Percentiles rank a stretch among this genome's conserved stretches.
Evolutionary conservation across 208 protist genomes (phyloP).

Genomic region (Novymonas esmeraldas): DNA sequence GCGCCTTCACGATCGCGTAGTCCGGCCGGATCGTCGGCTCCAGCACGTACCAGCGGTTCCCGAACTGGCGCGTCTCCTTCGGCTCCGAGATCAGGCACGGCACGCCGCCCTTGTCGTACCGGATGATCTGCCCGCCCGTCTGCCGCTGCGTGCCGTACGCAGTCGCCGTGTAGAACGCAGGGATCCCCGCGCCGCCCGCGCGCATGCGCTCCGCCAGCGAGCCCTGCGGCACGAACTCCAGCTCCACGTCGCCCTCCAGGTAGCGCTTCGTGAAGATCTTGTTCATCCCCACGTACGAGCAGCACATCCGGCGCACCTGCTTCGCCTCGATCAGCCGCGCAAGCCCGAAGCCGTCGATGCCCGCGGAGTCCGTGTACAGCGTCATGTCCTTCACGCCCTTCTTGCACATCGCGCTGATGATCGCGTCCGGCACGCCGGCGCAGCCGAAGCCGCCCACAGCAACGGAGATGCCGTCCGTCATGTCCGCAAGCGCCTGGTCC

Average conservation of each 20-base stretch:
- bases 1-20: constrained; percentile 94
- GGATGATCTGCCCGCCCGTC: constrained; percentile 92
- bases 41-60: constrained; percentile 91
- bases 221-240: constrained; percentile 96
- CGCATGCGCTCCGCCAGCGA: constrained; percentile 95
- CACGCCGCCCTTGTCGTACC: constrained; percentile 88
- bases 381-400: constrained; percentile 91
- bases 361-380: constrained; percentile 95
- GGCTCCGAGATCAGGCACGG: constrained; percentile 73
- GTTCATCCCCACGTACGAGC: constrained; percentile 97
- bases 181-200: constrained; percentile 96
- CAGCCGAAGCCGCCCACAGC: constrained; percentile 97
- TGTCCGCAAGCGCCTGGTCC: constrained; percentile 76
- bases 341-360: constrained; percentile 96
- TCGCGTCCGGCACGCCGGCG: constrained; percentile 93
- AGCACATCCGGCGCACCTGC: constrained; percentile 89
- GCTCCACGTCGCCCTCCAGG: constrained; percentile 94
- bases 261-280: constrained; percentile 95
- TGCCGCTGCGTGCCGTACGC: constrained; percentile 93
- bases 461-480: constrained; percentile 63
- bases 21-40: constrained; percentile 93
- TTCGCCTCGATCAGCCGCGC: constrained; percentile 93
- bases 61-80: constrained; percentile 89
- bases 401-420: constrained; percentile 91
- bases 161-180: constrained; percentile 97